Percentiles rank a stretch among this genome's conserved stretches.
These are phyloP conservation scores for Physcia stellaris DNA, from an alignment of 495 filamentous ascomycete genomes.

Conservation along the genomic window DNA sequence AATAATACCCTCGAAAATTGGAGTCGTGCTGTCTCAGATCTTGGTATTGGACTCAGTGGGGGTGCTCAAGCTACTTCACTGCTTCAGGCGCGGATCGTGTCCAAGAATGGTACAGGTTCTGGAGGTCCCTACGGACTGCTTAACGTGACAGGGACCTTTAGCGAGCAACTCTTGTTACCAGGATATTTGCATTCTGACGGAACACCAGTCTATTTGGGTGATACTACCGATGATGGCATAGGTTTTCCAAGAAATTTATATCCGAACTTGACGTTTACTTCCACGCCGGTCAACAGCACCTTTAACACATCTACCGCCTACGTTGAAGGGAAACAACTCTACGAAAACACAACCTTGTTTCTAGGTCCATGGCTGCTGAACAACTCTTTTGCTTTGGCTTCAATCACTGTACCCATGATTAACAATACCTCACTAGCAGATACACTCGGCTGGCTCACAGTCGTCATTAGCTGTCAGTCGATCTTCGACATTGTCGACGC, in stretches of 20 bases:
- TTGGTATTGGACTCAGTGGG: constrained; percentile 44
- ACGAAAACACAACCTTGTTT: constrained; percentile 38
- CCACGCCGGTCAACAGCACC: constrained; percentile 23
- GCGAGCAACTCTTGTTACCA: constrained; percentile 39
- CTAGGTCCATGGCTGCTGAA: constrained; percentile 60
- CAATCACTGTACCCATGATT: constrained; percentile 61
- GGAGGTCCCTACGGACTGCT: constrained; percentile 33
- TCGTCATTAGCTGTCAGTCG: constrained; percentile 48
- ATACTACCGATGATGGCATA: constrained; percentile 32
- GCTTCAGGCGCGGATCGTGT: constrained; percentile 53
- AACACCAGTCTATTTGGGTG: constrained; percentile 39
- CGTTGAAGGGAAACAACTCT: constrained; percentile 37
- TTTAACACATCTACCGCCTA: constrained; percentile 23
- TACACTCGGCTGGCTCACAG: constrained; percentile 52
- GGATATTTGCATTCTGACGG: constrained; percentile 44
- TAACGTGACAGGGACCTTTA: constrained; percentile 40
- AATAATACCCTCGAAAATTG: constrained; percentile 38
- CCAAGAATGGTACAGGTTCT: constrained; percentile 44
- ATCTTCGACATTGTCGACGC: constrained; percentile 45
- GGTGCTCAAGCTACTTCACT: constrained; percentile 36
- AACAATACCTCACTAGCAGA: constrained; percentile 41
- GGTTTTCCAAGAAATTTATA: constrained; percentile 59
- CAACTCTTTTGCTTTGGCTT: constrained; percentile 57
- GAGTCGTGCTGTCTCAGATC: constrained; percentile 38
- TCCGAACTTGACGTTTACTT: constrained; percentile 56